Base-by-base conservation (phyloP, 2,329 filamentous ascomycete species). In the Alternaria atra region DNA sequence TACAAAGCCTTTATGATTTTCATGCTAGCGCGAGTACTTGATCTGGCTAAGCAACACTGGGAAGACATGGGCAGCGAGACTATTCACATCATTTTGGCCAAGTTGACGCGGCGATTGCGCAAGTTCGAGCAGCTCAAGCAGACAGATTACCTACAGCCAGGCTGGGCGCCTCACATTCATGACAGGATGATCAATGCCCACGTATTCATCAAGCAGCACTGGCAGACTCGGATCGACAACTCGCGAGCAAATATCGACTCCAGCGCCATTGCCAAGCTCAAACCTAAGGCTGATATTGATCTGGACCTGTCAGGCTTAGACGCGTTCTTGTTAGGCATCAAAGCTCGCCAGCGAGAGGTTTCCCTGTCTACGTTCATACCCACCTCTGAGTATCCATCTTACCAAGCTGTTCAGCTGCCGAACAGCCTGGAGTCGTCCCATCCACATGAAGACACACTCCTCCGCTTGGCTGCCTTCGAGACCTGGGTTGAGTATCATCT, bases 1-100 rank as follows among this genome's bases (percentile, higher is more conserved):
- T 89, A 87, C 74, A 89, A 89, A 58, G 60, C 68, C 0, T 84
- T 84, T 63, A 85, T 87, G 81, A 46, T 82, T 0, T 83, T 80
- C 20, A 74, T 85, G 64, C 77, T 85, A 70, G 58, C 75, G 84
- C 73, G 86, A 85, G 6, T 65, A 9, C 65, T 69, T 5, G 35
- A 52, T 5, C 17, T 53, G 34, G 61, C 55, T 1, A 54, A 43
- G 15, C 9, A 10, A 0, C 5, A 62, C 9, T 62, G 55, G 47
- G 1, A 56, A 8, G 40, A 23, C 0, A 17, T 51, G 1, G 71
- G 73, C 0, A 62, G 70, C 1, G 37, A 65, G 2, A n/a, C 52
- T 2, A 23, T 74, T 0, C 61, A 68, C 34, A 30, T 54, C 8
- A 66, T 66, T 4, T 63, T 63, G 5, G 63, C 67, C 0, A 77